phyloP scores from a whole-genome alignment of 1,284 basidiomycete genomes.

The Leccinum subspadiceum region DNA sequence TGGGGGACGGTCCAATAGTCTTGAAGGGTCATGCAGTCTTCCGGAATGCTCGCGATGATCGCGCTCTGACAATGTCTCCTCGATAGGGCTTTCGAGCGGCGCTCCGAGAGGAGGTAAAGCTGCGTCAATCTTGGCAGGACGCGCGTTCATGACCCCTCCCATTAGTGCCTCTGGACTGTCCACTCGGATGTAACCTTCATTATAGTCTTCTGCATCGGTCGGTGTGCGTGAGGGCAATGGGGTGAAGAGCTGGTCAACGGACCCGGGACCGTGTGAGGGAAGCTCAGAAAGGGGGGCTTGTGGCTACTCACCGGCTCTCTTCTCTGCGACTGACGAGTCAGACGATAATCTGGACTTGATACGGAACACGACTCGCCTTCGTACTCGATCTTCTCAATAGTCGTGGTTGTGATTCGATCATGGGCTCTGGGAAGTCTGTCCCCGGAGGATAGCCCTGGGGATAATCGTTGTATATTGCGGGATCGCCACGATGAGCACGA shows the following conservation, averaged over 20 bases:
- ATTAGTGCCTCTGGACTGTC: constrained; percentile 33
- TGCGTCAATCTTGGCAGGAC: constrained; percentile 27
- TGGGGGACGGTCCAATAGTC: constrained; percentile 28
- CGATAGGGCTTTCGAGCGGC: constrained; percentile 16
- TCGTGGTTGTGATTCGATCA: constrained; percentile 21
- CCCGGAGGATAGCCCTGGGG: constrained; percentile 33
- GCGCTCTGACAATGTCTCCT: constrained; percentile 29
- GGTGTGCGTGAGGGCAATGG: constrained; percentile 34
- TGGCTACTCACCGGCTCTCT: constrained; percentile 32
- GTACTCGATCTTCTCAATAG: constrained; percentile 31
- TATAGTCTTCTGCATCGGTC: constrained; percentile 32
- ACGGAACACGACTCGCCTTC: constrained; percentile 23
- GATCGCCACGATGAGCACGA: constrained; percentile 29
- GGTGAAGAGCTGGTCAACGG: constrained; percentile 29
- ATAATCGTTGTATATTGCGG: constrained; percentile 28
- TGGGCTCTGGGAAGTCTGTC: constrained; percentile 25
- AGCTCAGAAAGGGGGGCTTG: constrained; percentile 2
- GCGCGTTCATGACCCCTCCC: constrained; percentile 34
- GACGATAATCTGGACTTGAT: neutral
- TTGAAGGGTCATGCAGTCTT: constrained; percentile 18
- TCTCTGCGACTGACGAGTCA: constrained; percentile 25
- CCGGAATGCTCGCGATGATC: constrained; percentile 21
- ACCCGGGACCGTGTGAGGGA: constrained; percentile 6
- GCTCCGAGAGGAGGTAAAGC: constrained; percentile 25
- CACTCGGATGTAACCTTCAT: constrained; percentile 33